A percentile compares a stretch with the other conserved stretches of the same genome.
These are phyloP conservation scores for Metarhizium brunneum DNA, from an alignment of 2,329 filamentous ascomycete species.

Conservation along the genomic window DNA sequence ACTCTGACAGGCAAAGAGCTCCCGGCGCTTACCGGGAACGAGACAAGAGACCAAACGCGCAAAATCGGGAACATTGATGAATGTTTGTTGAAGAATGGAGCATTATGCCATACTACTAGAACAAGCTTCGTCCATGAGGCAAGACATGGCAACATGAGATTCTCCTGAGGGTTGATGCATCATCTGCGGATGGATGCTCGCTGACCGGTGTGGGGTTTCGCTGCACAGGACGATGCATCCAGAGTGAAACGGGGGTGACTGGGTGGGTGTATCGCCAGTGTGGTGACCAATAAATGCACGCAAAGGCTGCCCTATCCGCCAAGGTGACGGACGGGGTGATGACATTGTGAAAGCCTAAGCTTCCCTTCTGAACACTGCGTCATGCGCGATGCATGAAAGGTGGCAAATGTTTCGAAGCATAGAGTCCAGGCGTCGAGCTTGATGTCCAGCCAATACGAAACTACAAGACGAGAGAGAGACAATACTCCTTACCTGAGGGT, in stretches of 20 bases:
- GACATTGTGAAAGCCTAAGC: not conserved
- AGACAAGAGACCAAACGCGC: not conserved
- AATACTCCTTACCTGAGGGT: not conserved
- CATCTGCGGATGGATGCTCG: not conserved
- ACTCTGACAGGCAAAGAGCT: not conserved
- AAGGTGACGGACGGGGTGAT: not conserved
- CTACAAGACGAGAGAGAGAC: not conserved
- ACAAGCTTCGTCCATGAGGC: not conserved
- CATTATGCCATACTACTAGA: not conserved
- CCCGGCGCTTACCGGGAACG: not conserved
- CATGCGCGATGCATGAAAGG: not conserved
- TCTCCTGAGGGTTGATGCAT: not conserved
- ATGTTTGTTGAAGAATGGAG: not conserved
- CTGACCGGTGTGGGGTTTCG: constrained; percentile 7
- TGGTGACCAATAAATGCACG: not conserved
- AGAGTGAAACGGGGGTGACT: too few species aligned
- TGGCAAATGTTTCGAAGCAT: not conserved
- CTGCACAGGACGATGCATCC: not conserved
- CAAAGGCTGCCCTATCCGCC: too few species aligned
- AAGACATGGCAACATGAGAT: not conserved
- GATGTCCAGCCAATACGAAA: not conserved
- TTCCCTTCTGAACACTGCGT: too few species aligned
- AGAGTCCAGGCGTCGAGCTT: not conserved
- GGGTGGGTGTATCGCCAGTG: too few species aligned
- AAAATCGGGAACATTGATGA: not conserved